These are phyloP conservation scores for Boletus rex-veris DNA, from an alignment of 768 basidiomycete species.

Conservation along the genomic window DNA sequence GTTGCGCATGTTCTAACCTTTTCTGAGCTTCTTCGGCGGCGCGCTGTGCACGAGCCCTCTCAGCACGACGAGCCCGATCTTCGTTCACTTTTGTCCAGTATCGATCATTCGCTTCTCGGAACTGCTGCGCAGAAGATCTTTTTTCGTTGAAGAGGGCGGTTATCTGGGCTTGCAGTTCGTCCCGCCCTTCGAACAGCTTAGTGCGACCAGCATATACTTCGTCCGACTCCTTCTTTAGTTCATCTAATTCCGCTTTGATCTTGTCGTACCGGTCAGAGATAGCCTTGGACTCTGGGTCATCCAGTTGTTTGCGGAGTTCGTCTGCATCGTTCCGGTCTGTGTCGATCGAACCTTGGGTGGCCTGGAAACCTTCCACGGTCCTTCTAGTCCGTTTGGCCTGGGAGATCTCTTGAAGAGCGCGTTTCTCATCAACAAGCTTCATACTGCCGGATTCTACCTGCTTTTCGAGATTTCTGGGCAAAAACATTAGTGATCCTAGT, in stretches of 20 bases:
- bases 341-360: constrained; percentile 78
- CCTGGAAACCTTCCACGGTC: constrained; percentile 76
- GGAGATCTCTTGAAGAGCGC: constrained; percentile 87
- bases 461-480: constrained; percentile 69
- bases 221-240: constrained; percentile 81
- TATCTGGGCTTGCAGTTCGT: constrained; percentile 62
- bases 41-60: constrained; percentile 69
- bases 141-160: constrained; percentile 72
- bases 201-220: constrained; percentile 76
- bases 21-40: constrained; percentile 75
- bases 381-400: constrained; percentile 66
- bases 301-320: constrained; percentile 75
- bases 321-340: constrained; percentile 71
- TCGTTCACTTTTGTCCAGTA: constrained; percentile 85
- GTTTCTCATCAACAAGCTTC: constrained; percentile 94
- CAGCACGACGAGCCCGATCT: constrained; percentile 80
- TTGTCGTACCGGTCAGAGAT: constrained; percentile 75
- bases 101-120: constrained; percentile 79
- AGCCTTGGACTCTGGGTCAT: constrained; percentile 87
- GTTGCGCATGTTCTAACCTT: constrained; percentile 74
- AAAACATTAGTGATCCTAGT: constrained; percentile 4
- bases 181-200: constrained; percentile 87
- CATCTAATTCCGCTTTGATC: constrained; percentile 82
- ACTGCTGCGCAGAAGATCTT: constrained; percentile 65
- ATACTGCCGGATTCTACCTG: constrained; percentile 90